These are phyloP conservation scores for Lomentospora prolificans DNA, from an alignment of 2,329 filamentous ascomycete genomes.

Conservation along the genomic window DNA sequence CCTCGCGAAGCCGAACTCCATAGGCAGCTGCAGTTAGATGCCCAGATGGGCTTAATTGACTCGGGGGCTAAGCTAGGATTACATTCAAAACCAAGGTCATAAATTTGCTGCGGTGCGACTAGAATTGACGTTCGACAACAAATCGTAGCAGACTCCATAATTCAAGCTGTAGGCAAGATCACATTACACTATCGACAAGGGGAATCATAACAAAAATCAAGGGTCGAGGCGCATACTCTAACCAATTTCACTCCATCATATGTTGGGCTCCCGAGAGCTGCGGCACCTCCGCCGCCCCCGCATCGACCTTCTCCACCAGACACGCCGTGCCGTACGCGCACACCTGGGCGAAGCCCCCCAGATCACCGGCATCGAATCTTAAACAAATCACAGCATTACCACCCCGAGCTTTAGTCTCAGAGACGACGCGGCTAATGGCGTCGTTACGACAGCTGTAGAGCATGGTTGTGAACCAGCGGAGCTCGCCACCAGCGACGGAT, in stretches of 20 bases:
- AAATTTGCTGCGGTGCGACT: too few species aligned
- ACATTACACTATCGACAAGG: too few species aligned
- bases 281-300: slow-evolving; percentile 10
- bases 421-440: slow-evolving; percentile 43
- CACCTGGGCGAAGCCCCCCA: slow-evolving; percentile 46
- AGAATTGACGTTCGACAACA: too few species aligned
- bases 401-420: slow-evolving; percentile 45
- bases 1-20: too few species aligned
- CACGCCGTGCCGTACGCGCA: slow-evolving; percentile 52
- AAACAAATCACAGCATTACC: slow-evolving; percentile 52
- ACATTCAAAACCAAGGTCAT: too few species aligned
- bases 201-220: background rate
- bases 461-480: slow-evolving; percentile 49
- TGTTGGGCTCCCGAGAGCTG: background rate
- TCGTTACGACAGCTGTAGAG: slow-evolving; percentile 45
- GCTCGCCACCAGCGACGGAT: slow-evolving; percentile 48
- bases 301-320: slow-evolving; percentile 45
- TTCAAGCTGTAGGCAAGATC: too few species aligned
- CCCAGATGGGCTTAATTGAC: too few species aligned
- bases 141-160: too few species aligned
- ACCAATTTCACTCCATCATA: too few species aligned
- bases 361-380: slow-evolving; percentile 45
- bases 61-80: too few species aligned
- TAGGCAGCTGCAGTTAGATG: too few species aligned
- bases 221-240: background rate